A percentile compares a stretch with the other conserved stretches of the same genome.
phyloP scores from a whole-genome alignment of 2,329 filamentous ascomycete genomes.

The Akanthomyces dipterigenus region DNA sequence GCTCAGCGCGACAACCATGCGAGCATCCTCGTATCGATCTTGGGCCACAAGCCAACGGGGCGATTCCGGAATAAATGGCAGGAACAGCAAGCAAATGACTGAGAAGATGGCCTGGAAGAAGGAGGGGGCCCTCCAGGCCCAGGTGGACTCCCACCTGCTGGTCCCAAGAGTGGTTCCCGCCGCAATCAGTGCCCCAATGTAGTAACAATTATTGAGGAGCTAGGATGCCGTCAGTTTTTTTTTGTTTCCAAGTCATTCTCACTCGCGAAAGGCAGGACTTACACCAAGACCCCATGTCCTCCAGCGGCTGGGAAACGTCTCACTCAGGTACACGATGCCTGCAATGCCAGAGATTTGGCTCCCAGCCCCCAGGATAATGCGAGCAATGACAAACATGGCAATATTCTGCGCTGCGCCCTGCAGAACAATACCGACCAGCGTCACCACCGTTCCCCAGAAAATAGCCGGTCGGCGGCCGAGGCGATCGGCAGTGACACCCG shows the following conservation, averaged over 20 bases:
- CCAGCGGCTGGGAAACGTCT: constrained; percentile 34
- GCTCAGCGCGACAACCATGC: constrained; percentile 33
- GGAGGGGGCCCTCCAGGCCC: constrained; percentile 30
- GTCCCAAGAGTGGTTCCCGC: constrained; percentile 37
- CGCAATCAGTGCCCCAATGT: constrained; percentile 36
- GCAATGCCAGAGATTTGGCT: constrained; percentile 34
- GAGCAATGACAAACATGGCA: constrained; percentile 42
- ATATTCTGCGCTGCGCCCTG: constrained; percentile 44
- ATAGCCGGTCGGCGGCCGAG: constrained; percentile 37
- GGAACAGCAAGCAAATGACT: constrained; percentile 20
- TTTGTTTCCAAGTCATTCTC: not conserved
- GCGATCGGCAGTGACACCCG: constrained; percentile 34
- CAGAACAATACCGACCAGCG: constrained; percentile 37
- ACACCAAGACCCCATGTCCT: constrained; percentile 19
- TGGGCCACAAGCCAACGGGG: constrained; percentile 40
- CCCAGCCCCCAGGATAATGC: constrained; percentile 43
- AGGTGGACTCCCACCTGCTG: constrained; percentile 25
- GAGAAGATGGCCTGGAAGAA: constrained; percentile 26
- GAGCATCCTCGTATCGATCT: constrained; percentile 34
- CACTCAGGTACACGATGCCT: constrained; percentile 40
- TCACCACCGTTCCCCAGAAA: constrained; percentile 36
- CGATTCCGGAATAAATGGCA: constrained; percentile 34
- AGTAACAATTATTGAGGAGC: constrained; percentile 25
- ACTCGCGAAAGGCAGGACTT: not conserved
- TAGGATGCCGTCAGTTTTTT: not conserved